Percentiles rank a stretch among this genome's conserved stretches.
Conservation (phyloP, 2,329 filamentous ascomycete species). For the Paecilomyces niveus region DNA sequence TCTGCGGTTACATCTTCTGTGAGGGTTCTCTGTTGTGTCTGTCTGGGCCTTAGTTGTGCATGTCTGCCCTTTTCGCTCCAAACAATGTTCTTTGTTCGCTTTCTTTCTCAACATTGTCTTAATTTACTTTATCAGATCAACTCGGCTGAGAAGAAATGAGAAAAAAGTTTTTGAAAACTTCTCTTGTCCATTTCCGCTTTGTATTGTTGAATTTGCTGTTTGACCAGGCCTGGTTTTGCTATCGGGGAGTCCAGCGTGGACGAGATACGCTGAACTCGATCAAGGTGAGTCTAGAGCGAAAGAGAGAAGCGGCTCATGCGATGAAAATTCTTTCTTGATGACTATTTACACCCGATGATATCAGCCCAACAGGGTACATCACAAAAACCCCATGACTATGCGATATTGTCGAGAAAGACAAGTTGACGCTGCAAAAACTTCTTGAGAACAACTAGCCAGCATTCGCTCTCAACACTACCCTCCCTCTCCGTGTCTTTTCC, state of each 20-base stretch:
- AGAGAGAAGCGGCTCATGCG: too few relatives aligned
- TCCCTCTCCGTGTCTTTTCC: conserved; percentile 7
- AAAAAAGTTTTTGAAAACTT: conserved; percentile 1
- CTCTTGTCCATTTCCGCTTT: conserved; percentile 4
- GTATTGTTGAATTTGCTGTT: conserved; percentile 1
- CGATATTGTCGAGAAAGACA: background rate
- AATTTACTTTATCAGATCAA: conserved; percentile 1
- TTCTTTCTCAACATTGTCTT: conserved; percentile 2
- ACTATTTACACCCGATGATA: background rate
- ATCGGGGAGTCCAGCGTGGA: background rate
- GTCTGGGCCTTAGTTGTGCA: background rate
- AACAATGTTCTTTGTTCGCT: background rate
- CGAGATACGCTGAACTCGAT: background rate
- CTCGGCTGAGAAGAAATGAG: background rate
- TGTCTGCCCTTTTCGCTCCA: conserved; percentile 1
- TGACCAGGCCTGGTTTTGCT: background rate
- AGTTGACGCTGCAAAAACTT: background rate
- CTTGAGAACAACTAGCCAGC: background rate
- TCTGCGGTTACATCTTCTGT: background rate
- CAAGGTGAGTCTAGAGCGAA: too few relatives aligned
- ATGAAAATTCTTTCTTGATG: too few relatives aligned
- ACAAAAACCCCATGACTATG: background rate
- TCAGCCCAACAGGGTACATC: background rate
- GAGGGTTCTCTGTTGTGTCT: background rate
- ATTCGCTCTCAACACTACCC: conserved; percentile 8